A percentile compares a stretch with the other conserved stretches of the same genome.
Conservation (phyloP, 1,284 basidiomycete species). For the Chondrostereum purpureum region DNA sequence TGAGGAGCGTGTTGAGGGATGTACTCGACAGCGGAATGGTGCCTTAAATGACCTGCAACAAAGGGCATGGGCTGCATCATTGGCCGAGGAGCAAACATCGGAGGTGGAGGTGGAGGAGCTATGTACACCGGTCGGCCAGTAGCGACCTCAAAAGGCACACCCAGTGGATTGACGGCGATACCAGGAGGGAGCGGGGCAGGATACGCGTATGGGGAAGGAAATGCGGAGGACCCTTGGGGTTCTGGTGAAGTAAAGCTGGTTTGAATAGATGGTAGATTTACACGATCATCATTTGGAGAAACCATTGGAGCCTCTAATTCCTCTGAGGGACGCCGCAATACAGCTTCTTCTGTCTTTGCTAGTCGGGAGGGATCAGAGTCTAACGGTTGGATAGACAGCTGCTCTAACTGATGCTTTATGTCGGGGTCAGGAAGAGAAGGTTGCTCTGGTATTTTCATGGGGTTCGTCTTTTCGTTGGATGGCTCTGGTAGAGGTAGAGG, state of each 20-base stretch:
- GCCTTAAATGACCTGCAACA: slow-evolving; percentile 53
- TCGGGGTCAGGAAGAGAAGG: slow-evolving; percentile 19
- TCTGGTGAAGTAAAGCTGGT: slow-evolving; percentile 53
- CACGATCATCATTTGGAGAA: slow-evolving; percentile 11
- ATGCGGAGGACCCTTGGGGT: slow-evolving; percentile 50
- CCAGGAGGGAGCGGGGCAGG: slow-evolving; percentile 62
- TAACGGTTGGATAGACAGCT: slow-evolving; percentile 29
- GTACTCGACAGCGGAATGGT: slow-evolving; percentile 50
- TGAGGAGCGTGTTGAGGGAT: slow-evolving; percentile 41
- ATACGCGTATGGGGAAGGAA: slow-evolving; percentile 58
- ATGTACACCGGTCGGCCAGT: slow-evolving; percentile 74
- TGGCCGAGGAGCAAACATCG: slow-evolving; percentile 62
- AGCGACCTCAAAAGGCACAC: slow-evolving; percentile 70
- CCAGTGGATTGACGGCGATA: slow-evolving; percentile 64
- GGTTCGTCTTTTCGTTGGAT: slow-evolving; percentile 10
- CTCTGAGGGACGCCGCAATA: slow-evolving; percentile 32
- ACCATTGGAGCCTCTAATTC: slow-evolving; percentile 6
- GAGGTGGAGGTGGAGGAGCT: slow-evolving; percentile 44
- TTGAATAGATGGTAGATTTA: slow-evolving; percentile 44
- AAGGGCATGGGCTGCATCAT: slow-evolving; percentile 44
- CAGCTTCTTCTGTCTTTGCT: slow-evolving; percentile 33
- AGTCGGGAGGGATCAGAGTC: slow-evolving; percentile 30
- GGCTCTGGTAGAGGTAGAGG: slow-evolving; percentile 26
- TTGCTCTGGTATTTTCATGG: slow-evolving; percentile 15
- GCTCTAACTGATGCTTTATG: slow-evolving; percentile 33